phyloP scores from a whole-genome alignment of 2,329 filamentous ascomycete species.

The Sordariomycetes sp. region DNA sequence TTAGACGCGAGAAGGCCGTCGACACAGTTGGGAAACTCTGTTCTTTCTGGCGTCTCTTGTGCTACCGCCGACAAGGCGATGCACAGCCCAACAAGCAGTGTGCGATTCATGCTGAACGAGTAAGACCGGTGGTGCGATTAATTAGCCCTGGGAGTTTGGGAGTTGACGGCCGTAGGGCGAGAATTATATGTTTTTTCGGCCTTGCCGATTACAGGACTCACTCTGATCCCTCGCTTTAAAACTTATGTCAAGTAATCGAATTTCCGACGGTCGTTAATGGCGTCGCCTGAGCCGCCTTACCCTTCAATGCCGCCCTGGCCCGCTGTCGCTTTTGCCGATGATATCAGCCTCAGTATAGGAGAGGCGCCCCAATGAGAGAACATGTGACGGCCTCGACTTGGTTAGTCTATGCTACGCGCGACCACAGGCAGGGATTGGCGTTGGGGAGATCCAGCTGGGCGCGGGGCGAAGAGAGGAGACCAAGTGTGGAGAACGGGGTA shows the following conservation, averaged over 20 bases:
- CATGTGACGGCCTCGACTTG: not conserved
- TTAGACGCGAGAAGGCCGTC: slow-evolving; percentile 19
- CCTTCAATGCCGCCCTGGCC: not conserved
- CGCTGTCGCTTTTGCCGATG: not conserved
- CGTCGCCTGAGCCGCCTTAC: not conserved
- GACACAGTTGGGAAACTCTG: slow-evolving; percentile 18
- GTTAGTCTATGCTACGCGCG: not conserved
- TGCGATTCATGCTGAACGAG: not conserved
- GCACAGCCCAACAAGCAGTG: not conserved
- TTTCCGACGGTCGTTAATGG: not conserved
- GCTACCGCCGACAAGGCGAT: not conserved
- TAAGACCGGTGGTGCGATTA: not conserved
- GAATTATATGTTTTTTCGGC: not conserved
- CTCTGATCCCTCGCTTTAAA: not conserved
- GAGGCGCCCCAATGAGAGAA: not conserved
- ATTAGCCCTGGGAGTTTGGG: not conserved
- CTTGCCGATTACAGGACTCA: not conserved
- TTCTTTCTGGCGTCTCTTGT: not conserved
- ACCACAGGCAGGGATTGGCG: not conserved
- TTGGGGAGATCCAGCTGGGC: not conserved
- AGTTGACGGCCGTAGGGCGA: not conserved
- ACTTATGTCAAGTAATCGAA: not conserved
- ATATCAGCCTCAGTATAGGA: not conserved
- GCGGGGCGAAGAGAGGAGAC: not conserved
- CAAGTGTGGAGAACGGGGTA: not conserved